A percentile compares a stretch with the other conserved stretches of the same genome.
Evolutionary conservation across 192 early-diverging fungal genomes (phyloP).

Genomic region (Haplosporangium gracile): DNA sequence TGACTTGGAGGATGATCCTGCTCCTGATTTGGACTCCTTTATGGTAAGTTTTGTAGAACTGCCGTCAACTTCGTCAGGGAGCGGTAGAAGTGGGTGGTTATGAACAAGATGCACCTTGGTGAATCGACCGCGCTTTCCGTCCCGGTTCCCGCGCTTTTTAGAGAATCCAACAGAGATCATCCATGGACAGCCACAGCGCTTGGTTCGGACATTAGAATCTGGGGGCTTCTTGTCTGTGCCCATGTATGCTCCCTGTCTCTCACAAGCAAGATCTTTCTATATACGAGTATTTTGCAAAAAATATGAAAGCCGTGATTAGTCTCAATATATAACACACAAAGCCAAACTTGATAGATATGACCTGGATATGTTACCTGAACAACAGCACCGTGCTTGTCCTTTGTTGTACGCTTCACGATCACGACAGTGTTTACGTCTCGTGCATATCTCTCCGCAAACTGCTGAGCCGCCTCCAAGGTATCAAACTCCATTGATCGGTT

Average conservation of each 20-base stretch:
- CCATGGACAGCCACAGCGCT: constrained; percentile 55
- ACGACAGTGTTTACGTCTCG: constrained; percentile 39
- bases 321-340: neutral
- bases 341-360: neutral
- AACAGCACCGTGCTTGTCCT: constrained; percentile 45
- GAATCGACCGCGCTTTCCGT: constrained; percentile 50
- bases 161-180: constrained; percentile 58
- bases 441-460: constrained; percentile 43
- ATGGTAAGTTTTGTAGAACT: constrained; percentile 18
- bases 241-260: constrained; percentile 44
- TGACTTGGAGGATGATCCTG: neutral
- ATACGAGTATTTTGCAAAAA: neutral
- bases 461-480: constrained; percentile 32
- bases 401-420: constrained; percentile 51
- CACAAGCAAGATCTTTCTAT: constrained; percentile 56
- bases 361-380: constrained; percentile 27
- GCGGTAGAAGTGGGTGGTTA: constrained; percentile 39
- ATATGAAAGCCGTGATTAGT: neutral
- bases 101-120: constrained; percentile 46
- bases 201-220: constrained; percentile 29
- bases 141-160: constrained; percentile 50
- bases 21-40: neutral
- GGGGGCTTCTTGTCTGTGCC: constrained; percentile 31
- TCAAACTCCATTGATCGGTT: constrained; percentile 43
- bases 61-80: constrained; percentile 6